These are phyloP conservation scores for Chaetomiaceae sp. DNA, from an alignment of 2,329 filamentous ascomycete species.

Conservation along the genomic window DNA sequence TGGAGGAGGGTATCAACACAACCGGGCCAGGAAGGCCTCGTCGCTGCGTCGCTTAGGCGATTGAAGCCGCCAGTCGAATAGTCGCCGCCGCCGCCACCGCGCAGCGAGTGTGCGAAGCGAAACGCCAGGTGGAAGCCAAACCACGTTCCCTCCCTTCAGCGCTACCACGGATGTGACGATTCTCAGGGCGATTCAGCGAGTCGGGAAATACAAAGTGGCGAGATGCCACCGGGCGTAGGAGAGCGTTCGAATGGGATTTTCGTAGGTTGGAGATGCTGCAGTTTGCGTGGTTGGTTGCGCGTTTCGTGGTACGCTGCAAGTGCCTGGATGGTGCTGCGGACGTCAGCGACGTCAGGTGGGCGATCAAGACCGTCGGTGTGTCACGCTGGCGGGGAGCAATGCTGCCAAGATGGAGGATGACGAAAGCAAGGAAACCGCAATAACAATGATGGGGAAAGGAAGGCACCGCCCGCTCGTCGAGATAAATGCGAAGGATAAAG, in stretches of 20 bases:
- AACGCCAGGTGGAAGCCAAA: conserved; percentile 1
- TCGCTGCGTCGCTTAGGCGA: not conserved
- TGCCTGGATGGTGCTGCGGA: too few species aligned
- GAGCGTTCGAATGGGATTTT: not conserved
- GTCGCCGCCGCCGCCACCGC: conserved; percentile 10
- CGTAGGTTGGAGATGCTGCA: too few species aligned
- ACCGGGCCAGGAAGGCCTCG: not conserved
- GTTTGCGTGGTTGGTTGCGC: conserved; percentile 8
- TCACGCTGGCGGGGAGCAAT: conserved; percentile 15
- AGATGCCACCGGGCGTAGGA: not conserved
- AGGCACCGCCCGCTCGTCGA: conserved; percentile 14
- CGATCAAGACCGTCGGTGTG: conserved; percentile 14
- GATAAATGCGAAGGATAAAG: conserved; percentile 6
- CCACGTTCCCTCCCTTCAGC: not conserved
- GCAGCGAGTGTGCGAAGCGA: conserved; percentile 3
- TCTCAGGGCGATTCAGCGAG: not conserved
- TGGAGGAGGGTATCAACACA: conserved; percentile 2
- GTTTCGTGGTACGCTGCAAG: conserved; percentile 6
- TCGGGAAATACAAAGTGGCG: not conserved
- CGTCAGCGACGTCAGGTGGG: conserved; percentile 7
- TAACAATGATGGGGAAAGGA: conserved; percentile 4
- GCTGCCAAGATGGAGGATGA: conserved; percentile 9
- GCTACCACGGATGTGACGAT: not conserved
- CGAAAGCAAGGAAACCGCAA: conserved; percentile 6
- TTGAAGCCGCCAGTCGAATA: conserved; percentile 2